These are phyloP conservation scores for Stipa capillata DNA, from an alignment of 176 grass and related monocot species.

Conservation along the genomic window DNA sequence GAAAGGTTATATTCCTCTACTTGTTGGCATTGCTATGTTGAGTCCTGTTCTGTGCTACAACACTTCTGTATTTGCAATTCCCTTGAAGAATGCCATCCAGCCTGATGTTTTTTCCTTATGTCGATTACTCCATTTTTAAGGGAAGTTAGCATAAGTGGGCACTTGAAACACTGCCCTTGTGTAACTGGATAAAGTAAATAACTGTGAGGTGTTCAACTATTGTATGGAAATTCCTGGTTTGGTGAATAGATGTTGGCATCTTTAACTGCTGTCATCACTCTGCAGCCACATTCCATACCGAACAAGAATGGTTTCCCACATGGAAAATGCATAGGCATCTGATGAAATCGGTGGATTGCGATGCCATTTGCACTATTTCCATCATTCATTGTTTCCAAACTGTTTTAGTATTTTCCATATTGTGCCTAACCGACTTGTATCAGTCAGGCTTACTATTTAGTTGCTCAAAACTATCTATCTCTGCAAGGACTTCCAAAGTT, in stretches of 20 bases:
- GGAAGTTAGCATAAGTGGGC: not conserved
- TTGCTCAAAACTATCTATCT: not conserved
- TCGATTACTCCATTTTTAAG: not conserved
- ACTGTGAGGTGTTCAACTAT: not conserved
- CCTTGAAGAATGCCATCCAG: not conserved
- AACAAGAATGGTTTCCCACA: not conserved
- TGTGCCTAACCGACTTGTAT: not conserved
- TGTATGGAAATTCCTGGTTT: not conserved
- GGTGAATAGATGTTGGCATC: not conserved
- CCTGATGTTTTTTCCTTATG: not conserved
- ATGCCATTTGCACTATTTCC: not conserved
- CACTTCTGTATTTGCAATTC: not conserved
- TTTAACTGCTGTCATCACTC: not conserved
- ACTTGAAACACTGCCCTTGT: not conserved
- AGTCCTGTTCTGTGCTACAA: constrained; percentile 6
- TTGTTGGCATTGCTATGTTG: constrained; percentile 18
- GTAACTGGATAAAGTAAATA: constrained; percentile 8
- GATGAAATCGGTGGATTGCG: not conserved
- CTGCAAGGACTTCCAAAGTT: not conserved
- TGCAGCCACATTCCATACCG: not conserved
- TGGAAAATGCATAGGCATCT: not conserved
- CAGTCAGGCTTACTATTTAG: not conserved
- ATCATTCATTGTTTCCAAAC: not conserved
- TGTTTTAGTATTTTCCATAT: not conserved
- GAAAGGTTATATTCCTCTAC: constrained; percentile 63